phyloP scores from a whole-genome alignment of 805 yeast species.

The Metschnikowia rubicola region DNA sequence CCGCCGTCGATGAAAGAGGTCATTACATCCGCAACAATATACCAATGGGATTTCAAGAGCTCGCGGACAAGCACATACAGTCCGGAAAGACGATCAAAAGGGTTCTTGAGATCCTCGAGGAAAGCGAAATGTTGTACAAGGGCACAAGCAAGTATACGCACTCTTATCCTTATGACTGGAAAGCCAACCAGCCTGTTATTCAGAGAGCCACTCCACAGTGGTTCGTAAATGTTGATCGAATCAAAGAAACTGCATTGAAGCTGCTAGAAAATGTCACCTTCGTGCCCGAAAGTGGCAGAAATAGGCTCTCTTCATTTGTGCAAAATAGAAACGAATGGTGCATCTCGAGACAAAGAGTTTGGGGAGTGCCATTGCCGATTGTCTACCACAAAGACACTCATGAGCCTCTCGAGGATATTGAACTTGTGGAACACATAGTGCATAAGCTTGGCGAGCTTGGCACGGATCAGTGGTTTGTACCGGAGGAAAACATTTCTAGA shows the following conservation, averaged over 20 bases:
- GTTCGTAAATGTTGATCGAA: conserved; percentile 81
- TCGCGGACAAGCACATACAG: conserved; percentile 14
- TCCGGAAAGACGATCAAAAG: conserved; percentile 28
- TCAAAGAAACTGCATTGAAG: conserved; percentile 58
- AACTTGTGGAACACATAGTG: conserved; percentile 55
- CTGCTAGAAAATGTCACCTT: conserved; percentile 66
- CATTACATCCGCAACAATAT: conserved; percentile 51
- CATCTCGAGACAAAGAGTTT: conserved; percentile 88
- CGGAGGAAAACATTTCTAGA: conserved; percentile 46
- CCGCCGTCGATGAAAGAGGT: conserved; percentile 81
- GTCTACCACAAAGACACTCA: conserved; percentile 56
- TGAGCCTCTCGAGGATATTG: conserved; percentile 59
- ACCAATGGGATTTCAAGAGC: conserved; percentile 39
- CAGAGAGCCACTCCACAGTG: conserved; percentile 96
- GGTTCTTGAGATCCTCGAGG: conserved; percentile 35
- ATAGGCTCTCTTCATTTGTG: conserved; percentile 69
- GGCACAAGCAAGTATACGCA: conserved; percentile 56
- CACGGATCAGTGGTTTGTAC: conserved; percentile 76
- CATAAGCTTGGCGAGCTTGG: conserved; percentile 54
- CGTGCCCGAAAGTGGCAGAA: conserved; percentile 68
- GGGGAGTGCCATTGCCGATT: conserved; percentile 99
- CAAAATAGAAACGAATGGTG: conserved; percentile 91
- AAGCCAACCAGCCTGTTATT: conserved; percentile 92
- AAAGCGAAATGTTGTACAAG: conserved; percentile 45
- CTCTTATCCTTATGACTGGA: conserved; percentile 96